Percentiles rank a stretch among this genome's conserved stretches.
Conservation (phyloP, 2,329 filamentous ascomycete species). For the Colletotrichum gigasporum region DNA sequence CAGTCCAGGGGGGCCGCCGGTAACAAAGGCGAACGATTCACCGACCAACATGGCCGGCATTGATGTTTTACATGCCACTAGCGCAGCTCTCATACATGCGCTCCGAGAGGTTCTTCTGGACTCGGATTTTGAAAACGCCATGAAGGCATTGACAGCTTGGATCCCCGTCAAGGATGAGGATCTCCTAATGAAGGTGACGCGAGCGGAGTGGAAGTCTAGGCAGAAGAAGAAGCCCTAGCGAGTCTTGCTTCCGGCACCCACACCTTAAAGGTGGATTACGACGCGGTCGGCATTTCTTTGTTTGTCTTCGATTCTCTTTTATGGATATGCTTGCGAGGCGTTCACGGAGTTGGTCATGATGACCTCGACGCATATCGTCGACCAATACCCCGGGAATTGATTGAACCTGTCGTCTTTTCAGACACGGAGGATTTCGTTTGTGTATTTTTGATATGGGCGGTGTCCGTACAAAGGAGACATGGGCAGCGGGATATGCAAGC, state of each 20-base stretch:
- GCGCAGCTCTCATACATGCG: slow-evolving; percentile 89
- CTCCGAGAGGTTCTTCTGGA: slow-evolving; percentile 88
- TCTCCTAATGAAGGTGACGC: slow-evolving; percentile 88
- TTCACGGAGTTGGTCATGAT: slow-evolving; percentile 18
- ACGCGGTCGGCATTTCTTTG: background rate
- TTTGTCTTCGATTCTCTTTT: background rate
- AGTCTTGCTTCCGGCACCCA: slow-evolving; percentile 21
- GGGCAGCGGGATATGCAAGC: background rate
- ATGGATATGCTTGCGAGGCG: slow-evolving; percentile 21
- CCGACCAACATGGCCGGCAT: slow-evolving; percentile 59
- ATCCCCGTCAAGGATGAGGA: slow-evolving; percentile 95
- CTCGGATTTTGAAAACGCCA: slow-evolving; percentile 95
- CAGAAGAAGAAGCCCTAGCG: slow-evolving; percentile 52
- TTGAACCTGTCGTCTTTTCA: background rate
- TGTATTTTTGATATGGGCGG: no score
- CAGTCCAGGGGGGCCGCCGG: slow-evolving; percentile 55
- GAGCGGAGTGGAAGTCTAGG: slow-evolving; percentile 83
- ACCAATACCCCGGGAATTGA: slow-evolving; percentile 15
- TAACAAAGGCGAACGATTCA: slow-evolving; percentile 10
- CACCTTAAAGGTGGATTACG: background rate
- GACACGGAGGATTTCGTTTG: background rate
- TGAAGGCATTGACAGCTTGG: slow-evolving; percentile 96
- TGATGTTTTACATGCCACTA: slow-evolving; percentile 89
- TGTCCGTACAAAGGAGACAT: no score
- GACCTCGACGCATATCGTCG: slow-evolving; percentile 14